Base-by-base conservation (phyloP, 495 filamentous ascomycete genomes). In the Penicillium riverlandense region DNA sequence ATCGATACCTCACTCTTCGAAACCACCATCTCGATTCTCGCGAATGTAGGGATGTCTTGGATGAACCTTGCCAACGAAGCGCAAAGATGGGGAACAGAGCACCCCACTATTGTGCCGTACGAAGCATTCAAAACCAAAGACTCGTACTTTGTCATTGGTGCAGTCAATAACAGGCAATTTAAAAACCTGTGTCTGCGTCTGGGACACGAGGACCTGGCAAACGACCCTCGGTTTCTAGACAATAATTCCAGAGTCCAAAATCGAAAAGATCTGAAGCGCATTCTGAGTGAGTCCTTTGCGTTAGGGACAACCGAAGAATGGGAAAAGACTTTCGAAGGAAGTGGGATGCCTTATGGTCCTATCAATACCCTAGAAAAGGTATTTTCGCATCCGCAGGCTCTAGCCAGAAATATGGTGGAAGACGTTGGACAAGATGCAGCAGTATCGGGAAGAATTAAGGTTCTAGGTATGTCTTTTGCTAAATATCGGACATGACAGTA, bases 291-390 rank as follows among this genome's bases (percentile, higher is more conserved):
- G 10, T 74, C 84, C 38, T 86, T 85, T 9, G 48, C 52, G 16
- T 74, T 71, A 44, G 84, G 79, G 63, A 87, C 85, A 9, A 95
- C 88, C 0, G 55, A 74, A 37, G 81, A 90, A 52, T 95, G 90
- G 90, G 63, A 90, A 4, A 66, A 79, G 0, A 61, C 85, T 2
- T 78, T 96, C 11, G 85, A 94, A 48, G 84, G 83, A 11, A 83
- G 80, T 46, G 90, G 90, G 4, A 76, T 95, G 77, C 90, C 90
- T 4, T 95, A 95, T 60, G 85, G 87, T 0, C 83, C 90, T 0
- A 79, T 95, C 46, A 95, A 95, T 52, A 48, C 36, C 1, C 36
- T 61, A 1, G 55, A 63, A 36, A 35, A 39, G 8, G 55, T 53
- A 1, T 61, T 63, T 41, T 46, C 43, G 2, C 60, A 61, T 33